Evolutionary conservation across 306 rosid species (phyloP).

Genomic region (Begonia fuchsioides): DNA sequence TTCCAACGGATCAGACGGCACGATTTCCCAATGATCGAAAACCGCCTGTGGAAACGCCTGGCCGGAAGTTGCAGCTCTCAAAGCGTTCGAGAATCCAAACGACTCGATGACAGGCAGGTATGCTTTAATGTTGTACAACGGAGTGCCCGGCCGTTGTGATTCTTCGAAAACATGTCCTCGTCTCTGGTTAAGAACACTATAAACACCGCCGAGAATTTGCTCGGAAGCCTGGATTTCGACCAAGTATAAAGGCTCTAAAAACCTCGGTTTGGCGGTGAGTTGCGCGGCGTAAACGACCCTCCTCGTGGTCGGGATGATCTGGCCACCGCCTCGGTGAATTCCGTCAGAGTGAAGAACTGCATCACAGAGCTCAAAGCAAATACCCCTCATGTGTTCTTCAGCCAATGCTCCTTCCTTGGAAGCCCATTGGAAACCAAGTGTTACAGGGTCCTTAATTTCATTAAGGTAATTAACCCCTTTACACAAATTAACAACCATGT

Average conservation of each 20-base stretch:
- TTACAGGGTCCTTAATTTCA: conserved; percentile 73
- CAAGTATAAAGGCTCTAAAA: conserved; percentile 67
- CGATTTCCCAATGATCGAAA: conserved; percentile 93
- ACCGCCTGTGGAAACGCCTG: conserved; percentile 94
- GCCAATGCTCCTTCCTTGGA: conserved; percentile 78
- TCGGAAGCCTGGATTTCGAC: conserved; percentile 88
- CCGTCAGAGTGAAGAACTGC: conserved; percentile 68
- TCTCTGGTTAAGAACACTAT: conserved; percentile 70
- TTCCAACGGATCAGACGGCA: conserved; percentile 76
- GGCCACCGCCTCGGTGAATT: conserved; percentile 83
- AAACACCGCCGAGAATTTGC: conserved; percentile 70
- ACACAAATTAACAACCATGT: conserved; percentile 88
- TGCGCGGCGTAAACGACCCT: conserved; percentile 67
- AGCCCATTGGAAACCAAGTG: conserved; percentile 81
- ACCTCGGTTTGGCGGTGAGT: conserved; percentile 66
- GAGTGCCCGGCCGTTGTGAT: conserved; percentile 71
- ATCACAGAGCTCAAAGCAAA: conserved; percentile 71
- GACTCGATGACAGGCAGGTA: conserved; percentile 68
- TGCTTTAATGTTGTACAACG: conserved; percentile 68
- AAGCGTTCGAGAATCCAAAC: conserved; percentile 50
- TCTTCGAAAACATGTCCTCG: conserved; percentile 73
- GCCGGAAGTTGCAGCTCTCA: conserved; percentile 90
- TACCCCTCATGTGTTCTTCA: conserved; percentile 71
- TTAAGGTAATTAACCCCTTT: conserved; percentile 77
- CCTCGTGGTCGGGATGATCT: conserved; percentile 72